phyloP scores from a whole-genome alignment of 73 alveolate species.

The Tetrahymena malaccensis region DNA sequence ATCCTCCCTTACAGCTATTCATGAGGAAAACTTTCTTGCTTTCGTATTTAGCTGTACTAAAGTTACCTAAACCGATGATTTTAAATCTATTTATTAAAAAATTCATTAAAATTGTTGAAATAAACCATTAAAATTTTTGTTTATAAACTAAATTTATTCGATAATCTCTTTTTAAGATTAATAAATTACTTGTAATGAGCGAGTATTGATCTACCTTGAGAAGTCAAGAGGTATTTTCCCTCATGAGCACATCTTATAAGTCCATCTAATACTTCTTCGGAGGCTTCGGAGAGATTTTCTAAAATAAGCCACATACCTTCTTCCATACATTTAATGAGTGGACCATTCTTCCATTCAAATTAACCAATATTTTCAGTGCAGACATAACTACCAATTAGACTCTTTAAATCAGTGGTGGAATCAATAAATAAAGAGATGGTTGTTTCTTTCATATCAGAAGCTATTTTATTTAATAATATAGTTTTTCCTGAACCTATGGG shows the following conservation, averaged over 20 bases:
- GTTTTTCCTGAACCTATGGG: constrained; percentile 60
- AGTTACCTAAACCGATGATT: neutral
- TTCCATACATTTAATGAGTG: constrained; percentile 63
- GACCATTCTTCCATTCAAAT: constrained; percentile 70
- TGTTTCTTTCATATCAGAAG: constrained; percentile 5
- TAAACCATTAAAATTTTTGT: too few species aligned
- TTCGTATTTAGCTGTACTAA: neutral
- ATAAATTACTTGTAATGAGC: neutral
- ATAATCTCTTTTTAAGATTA: too few species aligned
- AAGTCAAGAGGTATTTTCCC: neutral
- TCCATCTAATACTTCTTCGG: constrained; percentile 26
- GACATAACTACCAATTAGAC: constrained; percentile 68
- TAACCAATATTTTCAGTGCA: constrained; percentile 72
- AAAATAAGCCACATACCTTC: constrained; percentile 61
- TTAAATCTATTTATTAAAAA: neutral
- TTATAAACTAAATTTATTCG: too few species aligned
- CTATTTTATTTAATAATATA: constrained; percentile 13
- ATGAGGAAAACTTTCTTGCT: neutral
- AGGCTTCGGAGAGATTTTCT: constrained; percentile 32
- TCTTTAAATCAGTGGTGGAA: constrained; percentile 63
- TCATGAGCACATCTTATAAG: neutral
- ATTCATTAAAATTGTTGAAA: neutral
- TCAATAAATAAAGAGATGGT: constrained; percentile 51
- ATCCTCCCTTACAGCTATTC: neutral
- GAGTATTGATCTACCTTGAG: neutral